Evolutionary conservation across 305 asterid genomes (phyloP), one percentile per base, ranked within the genome.

Genomic region (Rubia tinctorum): DNA sequence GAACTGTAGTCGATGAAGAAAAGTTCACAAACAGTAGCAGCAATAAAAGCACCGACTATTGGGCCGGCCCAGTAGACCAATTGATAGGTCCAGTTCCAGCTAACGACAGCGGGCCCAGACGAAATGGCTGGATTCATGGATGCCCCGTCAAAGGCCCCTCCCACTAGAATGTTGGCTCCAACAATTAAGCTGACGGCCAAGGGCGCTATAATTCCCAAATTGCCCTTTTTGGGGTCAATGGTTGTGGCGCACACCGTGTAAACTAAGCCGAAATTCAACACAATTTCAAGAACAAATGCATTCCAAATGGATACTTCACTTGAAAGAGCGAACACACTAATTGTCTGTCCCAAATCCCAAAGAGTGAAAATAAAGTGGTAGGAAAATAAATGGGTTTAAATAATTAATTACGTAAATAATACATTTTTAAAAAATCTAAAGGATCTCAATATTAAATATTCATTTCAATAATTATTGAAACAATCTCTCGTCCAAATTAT

Each of bases 51-150:
- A 3, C 93, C 93, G 71, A 84, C 45, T 23, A 88, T 68, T 18
- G 93, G 93, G 9, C 93, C 93, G 49, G 84, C 88, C 90, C 93
- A 88, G 78, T 84, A 88, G 1, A 88, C 76, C 93, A 90, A 88
- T 55, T 88, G 93, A 83, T 81, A 9, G 0, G 61, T 43, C 93
- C 93, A 88, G 51, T 14, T 47, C 85, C 86, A 86, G 85, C 90
- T 81, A 15, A 83, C 74, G 74, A 88, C 18, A 20, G 90, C 86
- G 7, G 90, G 90, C 5, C 93, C 93, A 55, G 86, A 88, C 7
- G 93, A 79, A 8, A 88, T 89, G 0, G 93, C 93, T 0, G 93
- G 93, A 79, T 88, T 88, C 93, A 86, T 86, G 27, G 90, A 86
- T 1, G 90, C 93, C 14, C 93, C 93, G 70, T 86, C 84, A 68